Evolutionary conservation across 768 basidiomycete species (phyloP).

Genomic region (Pulveroboletus sp.): DNA sequence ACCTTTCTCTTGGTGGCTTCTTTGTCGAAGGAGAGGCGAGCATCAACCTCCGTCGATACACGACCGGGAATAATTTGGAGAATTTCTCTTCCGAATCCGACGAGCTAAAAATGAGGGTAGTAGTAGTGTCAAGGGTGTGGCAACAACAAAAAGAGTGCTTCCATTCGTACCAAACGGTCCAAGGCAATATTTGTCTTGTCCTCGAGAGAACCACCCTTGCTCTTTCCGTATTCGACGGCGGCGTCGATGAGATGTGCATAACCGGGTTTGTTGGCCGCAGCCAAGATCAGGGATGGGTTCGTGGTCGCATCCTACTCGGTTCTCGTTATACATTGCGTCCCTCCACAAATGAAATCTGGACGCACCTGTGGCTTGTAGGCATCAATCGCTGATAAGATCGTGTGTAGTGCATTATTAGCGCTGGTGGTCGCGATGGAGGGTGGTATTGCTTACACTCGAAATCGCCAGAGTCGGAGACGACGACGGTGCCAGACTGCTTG

Average conservation of each 20-base stretch:
- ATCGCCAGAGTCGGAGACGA: slow-evolving; percentile 97
- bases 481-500: slow-evolving; percentile 90
- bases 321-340: slow-evolving; percentile 6
- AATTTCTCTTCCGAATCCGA: slow-evolving; percentile 97
- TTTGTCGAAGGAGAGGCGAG: slow-evolving; percentile 95
- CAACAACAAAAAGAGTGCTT: slow-evolving; percentile 8
- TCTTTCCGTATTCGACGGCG: slow-evolving; percentile 71
- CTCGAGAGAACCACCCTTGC: slow-evolving; percentile 76
- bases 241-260: slow-evolving; percentile 77
- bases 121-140: slow-evolving; percentile 10
- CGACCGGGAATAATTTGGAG: slow-evolving; percentile 94
- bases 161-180: slow-evolving; percentile 75
- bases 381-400: slow-evolving; percentile 69
- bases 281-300: slow-evolving; percentile 93
- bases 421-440: slow-evolving; percentile 13
- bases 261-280: slow-evolving; percentile 84
- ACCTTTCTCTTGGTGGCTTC: slow-evolving; percentile 87
- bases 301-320: slow-evolving; percentile 85
- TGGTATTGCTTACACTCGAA: slow-evolving; percentile 60
- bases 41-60: slow-evolving; percentile 99
- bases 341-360: slow-evolving; percentile 13
- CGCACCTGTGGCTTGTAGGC: slow-evolving; percentile 89
- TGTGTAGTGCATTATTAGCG: slow-evolving; percentile 16
- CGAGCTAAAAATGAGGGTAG: slow-evolving; percentile 53
- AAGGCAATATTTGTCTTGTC: slow-evolving; percentile 71